Percentiles rank a stretch among this genome's conserved stretches.
Conservation (phyloP, 1,284 basidiomycete species). For the Puccinia horiana region DNA sequence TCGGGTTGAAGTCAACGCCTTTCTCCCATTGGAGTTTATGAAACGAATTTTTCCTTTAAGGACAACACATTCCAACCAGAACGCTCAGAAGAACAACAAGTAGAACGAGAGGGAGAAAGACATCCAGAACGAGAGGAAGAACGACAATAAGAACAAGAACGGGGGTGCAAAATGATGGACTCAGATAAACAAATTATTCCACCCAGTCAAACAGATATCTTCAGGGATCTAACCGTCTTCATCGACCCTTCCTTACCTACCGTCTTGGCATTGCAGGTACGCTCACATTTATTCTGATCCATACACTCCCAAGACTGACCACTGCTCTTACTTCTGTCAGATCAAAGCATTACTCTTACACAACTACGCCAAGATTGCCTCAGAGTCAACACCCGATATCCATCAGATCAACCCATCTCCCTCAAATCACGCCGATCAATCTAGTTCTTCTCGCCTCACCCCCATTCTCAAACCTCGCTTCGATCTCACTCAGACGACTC, state of each 20-base stretch:
- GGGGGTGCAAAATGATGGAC: not conserved
- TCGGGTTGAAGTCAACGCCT: too few species aligned
- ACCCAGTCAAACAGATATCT: slow-evolving; percentile 17
- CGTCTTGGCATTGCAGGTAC: slow-evolving; percentile 17
- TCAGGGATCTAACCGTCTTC: slow-evolving; percentile 18
- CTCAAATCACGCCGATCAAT: not conserved
- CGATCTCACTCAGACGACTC: slow-evolving; percentile 32
- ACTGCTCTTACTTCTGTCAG: not conserved
- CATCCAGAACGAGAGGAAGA: too few species aligned
- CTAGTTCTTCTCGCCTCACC: not conserved
- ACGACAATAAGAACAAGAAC: not conserved
- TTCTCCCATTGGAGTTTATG: too few species aligned
- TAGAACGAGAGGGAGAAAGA: too few species aligned
- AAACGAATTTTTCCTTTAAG: too few species aligned
- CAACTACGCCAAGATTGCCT: not conserved
- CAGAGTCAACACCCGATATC: not conserved
- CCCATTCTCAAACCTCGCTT: slow-evolving; percentile 36
- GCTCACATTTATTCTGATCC: not conserved
- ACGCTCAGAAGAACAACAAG: too few species aligned
- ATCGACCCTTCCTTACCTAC: slow-evolving; percentile 35
- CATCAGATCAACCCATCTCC: not conserved
- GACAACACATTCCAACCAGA: too few species aligned
- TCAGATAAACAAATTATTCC: not conserved
- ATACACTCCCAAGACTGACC: not conserved
- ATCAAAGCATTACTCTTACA: slow-evolving; percentile 10